Conservation (phyloP, 1,284 basidiomycete genomes). For the Hemileia vastatrix region DNA sequence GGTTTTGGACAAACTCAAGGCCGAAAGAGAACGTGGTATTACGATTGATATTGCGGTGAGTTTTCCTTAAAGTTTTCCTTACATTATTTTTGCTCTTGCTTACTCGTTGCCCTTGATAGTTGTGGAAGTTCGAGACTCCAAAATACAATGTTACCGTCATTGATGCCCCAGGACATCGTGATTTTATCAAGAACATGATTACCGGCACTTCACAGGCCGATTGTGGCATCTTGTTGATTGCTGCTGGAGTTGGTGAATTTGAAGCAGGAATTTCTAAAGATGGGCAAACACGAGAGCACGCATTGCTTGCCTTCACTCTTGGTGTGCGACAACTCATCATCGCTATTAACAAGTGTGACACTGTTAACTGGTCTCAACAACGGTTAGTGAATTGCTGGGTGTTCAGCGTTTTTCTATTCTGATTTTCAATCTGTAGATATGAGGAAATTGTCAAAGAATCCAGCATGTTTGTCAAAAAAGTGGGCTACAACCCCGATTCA, state of each 20-base stretch:
- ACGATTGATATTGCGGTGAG: slow-evolving; percentile 89
- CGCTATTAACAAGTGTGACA: slow-evolving; percentile 99
- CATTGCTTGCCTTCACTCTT: slow-evolving; percentile 98
- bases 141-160: slow-evolving; percentile 61
- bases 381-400: not conserved
- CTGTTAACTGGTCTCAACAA: slow-evolving; percentile 56
- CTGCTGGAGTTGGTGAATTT: slow-evolving; percentile 98
- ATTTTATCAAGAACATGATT: slow-evolving; percentile 99
- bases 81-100: slow-evolving; percentile 8
- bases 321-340: slow-evolving; percentile 99
- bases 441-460: slow-evolving; percentile 99
- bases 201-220: slow-evolving; percentile 99
- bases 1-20: slow-evolving; percentile 99
- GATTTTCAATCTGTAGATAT: slow-evolving; percentile 63
- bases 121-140: slow-evolving; percentile 85
- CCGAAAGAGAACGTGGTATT: slow-evolving; percentile 99
- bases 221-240: slow-evolving; percentile 99
- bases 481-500: slow-evolving; percentile 98
- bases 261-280: slow-evolving; percentile 99
- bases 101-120: slow-evolving; percentile 34
- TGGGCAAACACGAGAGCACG: slow-evolving; percentile 99
- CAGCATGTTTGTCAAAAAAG: slow-evolving; percentile 99
- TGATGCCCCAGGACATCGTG: slow-evolving; percentile 98
- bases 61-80: not conserved
- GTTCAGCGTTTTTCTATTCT: slow-evolving; percentile 45